Percentiles rank a stretch among this genome's conserved stretches.
phyloP scores from a whole-genome alignment of 495 filamentous ascomycete species.

The Mytilinidion resinicola region DNA sequence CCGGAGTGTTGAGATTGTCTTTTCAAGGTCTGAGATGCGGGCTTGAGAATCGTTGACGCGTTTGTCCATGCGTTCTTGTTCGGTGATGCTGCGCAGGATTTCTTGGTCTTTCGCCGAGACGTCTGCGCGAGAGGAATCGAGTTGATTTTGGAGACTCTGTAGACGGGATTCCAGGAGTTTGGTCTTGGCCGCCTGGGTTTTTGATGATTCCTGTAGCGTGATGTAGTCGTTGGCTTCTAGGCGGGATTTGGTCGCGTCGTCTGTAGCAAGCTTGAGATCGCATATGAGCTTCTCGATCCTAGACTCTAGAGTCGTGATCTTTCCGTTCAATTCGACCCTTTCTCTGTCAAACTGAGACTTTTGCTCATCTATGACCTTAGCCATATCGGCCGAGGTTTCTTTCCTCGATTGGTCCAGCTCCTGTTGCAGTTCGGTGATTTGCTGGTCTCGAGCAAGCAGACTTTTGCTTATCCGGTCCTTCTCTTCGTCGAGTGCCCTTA shows the following conservation, averaged over 20 bases:
- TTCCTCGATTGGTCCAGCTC: constrained; percentile 19
- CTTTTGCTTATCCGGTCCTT: constrained; percentile 8
- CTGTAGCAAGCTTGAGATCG: constrained; percentile 17
- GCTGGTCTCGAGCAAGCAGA: not conserved
- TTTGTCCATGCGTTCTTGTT: constrained; percentile 19
- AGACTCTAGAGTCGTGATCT: constrained; percentile 5
- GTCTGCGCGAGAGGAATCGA: constrained; percentile 11
- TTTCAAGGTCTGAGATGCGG: constrained; percentile 17
- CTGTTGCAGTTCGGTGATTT: constrained; percentile 9
- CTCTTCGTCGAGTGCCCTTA: constrained; percentile 12
- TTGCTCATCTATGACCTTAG: constrained; percentile 4
- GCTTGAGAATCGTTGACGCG: constrained; percentile 8
- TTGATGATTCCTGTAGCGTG: constrained; percentile 1
- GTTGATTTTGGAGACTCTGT: constrained; percentile 13
- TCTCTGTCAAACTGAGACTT: constrained; percentile 11
- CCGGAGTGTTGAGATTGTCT: constrained; percentile 14
- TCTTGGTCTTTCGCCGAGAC: constrained; percentile 14
- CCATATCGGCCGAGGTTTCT: not conserved
- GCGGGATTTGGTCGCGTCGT: constrained; percentile 8
- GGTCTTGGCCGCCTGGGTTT: not conserved
- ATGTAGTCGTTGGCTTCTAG: not conserved
- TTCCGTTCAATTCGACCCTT: constrained; percentile 3
- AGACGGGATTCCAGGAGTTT: constrained; percentile 6
- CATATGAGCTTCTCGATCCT: constrained; percentile 4
- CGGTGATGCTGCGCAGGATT: constrained; percentile 17